phyloP scores from a whole-genome alignment of 2,329 filamentous ascomycete genomes.

The Triangularia verruculosa region DNA sequence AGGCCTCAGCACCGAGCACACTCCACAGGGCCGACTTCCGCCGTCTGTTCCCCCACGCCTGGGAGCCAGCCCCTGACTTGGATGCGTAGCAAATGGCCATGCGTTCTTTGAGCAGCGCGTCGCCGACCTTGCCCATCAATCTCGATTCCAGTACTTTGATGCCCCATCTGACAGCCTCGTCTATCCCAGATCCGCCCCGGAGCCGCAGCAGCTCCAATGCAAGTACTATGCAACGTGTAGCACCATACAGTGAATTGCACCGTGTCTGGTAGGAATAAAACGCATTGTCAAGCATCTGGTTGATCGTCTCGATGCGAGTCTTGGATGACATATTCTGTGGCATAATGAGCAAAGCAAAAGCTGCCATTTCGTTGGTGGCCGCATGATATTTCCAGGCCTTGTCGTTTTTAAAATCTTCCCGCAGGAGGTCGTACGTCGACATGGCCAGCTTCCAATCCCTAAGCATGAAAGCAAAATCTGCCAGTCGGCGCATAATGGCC shows the following conservation, averaged over 20 bases:
- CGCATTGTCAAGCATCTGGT: conserved; percentile 84
- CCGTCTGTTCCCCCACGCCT: conserved; percentile 66
- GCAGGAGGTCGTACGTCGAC: conserved; percentile 85
- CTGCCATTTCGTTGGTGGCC: conserved; percentile 92
- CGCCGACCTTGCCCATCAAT: conserved; percentile 70
- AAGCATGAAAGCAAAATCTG: conserved; percentile 95
- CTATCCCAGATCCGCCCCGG: conserved; percentile 73
- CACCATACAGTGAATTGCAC: conserved; percentile 75
- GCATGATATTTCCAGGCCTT: conserved; percentile 97
- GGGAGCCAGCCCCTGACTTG: conserved; percentile 63
- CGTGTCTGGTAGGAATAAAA: conserved; percentile 90
- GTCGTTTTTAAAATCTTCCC: conserved; percentile 86
- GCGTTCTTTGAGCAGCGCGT: conserved; percentile 81
- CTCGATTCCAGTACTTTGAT: conserved; percentile 75
- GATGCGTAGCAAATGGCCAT: conserved; percentile 80
- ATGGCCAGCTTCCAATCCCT: conserved; percentile 92
- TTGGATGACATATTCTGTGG: conserved; percentile 71
- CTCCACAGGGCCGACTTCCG: conserved; percentile 91
- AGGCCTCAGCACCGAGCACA: conserved; percentile 76
- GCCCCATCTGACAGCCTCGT: conserved; percentile 85
- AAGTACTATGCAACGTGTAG: conserved; percentile 72
- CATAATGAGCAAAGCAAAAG: conserved; percentile 75
- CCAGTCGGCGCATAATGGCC: conserved; percentile 87
- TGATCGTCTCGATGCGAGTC: conserved; percentile 73
- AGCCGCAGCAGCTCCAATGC: conserved; percentile 78